Evolutionary conservation across 768 basidiomycete species (phyloP), one percentile per base, ranked within the genome.

Genomic region (Gelatoporia subvermispora): DNA sequence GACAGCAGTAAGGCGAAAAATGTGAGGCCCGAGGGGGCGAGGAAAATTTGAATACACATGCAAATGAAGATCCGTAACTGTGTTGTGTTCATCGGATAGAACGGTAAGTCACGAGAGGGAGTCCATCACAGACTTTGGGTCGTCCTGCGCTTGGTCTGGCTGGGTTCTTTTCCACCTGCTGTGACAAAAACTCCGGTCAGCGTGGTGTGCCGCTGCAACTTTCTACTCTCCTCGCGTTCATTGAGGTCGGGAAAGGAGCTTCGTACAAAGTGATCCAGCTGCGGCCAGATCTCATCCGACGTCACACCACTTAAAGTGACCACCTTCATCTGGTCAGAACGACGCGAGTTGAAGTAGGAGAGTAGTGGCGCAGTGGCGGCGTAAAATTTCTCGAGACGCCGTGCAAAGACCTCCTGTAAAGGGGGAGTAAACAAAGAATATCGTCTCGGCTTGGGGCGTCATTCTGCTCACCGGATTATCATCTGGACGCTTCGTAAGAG

Each of bases 201-300:
- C 50, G 75, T 77, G 50, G 73, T 75, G 49, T 72, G 71, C 50
- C 74, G 72, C 52, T 71, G 72, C 51, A 60, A 67, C 37, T 70
- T 72, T 24, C 61, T 62, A 9, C 60, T 64, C 25, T 73, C 71
- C 16, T 63, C 57, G 21, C 78, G 76, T 62, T 82, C 79, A 49
- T 72, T 75, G 50, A 89, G 60, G 3, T 62, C 58, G 2, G 88
- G 85, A 60, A 87, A 87, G 2, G 74, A 64, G 21, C 70, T 66
- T 43, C 71, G 69, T 20, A 93, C 70, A 18, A 78, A 69, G 38
- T 66, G 66, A 52, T 92, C 89, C 10, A 95, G 74, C 54, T 83
- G 71, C 2, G 88, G 90, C 91, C 91, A 94, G 53, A 94, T 93
- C 65, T 93, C 88, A 59, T 93, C 88, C 2, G 87, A 89, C 8